A percentile compares a stretch with the other conserved stretches of the same genome.
Conservation (phyloP, 805 yeast genomes). For the Pichia pseudocactophila region DNA sequence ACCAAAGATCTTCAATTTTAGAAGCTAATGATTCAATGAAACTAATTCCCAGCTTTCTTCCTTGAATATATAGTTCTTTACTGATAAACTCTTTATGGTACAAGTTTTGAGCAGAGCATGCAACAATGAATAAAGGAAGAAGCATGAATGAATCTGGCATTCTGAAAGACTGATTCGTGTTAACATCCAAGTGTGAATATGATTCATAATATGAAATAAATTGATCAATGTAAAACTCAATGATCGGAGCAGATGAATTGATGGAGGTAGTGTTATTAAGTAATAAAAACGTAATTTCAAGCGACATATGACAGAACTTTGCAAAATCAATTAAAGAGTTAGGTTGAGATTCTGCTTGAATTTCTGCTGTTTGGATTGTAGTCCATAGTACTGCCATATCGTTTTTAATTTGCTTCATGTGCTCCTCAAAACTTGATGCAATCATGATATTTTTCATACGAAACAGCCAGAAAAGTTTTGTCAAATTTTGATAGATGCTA, state of each 20-base stretch:
- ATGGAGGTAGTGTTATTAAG: conserved; percentile 14
- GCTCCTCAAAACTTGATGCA: conserved; percentile 3
- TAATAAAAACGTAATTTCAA: conserved; percentile 22
- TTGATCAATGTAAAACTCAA: conserved; percentile 22
- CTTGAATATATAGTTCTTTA: conserved; percentile 18
- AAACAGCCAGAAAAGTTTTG: conserved; percentile 33
- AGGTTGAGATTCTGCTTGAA: conserved; percentile 15
- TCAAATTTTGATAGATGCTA: conserved; percentile 29
- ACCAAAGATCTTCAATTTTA: conserved; percentile 25
- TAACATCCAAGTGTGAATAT: neutral
- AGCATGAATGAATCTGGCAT: conserved; percentile 10
- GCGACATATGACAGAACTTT: conserved; percentile 20
- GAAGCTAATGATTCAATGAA: conserved; percentile 15
- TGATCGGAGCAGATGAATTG: conserved; percentile 15
- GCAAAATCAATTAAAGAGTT: conserved; percentile 13
- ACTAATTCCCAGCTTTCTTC: conserved; percentile 9
- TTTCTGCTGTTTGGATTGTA: conserved; percentile 24
- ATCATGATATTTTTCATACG: conserved; percentile 8
- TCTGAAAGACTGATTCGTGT: no score
- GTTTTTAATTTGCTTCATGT: conserved; percentile 15
- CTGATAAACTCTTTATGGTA: conserved; percentile 21
- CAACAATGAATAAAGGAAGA: conserved; percentile 23
- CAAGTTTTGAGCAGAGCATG: conserved; percentile 21
- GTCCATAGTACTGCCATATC: conserved; percentile 25
- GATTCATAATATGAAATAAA: conserved; percentile 14